These are phyloP conservation scores for Lasiodiplodia citricola DNA, from an alignment of 2,329 filamentous ascomycete genomes.

Conservation along the genomic window DNA sequence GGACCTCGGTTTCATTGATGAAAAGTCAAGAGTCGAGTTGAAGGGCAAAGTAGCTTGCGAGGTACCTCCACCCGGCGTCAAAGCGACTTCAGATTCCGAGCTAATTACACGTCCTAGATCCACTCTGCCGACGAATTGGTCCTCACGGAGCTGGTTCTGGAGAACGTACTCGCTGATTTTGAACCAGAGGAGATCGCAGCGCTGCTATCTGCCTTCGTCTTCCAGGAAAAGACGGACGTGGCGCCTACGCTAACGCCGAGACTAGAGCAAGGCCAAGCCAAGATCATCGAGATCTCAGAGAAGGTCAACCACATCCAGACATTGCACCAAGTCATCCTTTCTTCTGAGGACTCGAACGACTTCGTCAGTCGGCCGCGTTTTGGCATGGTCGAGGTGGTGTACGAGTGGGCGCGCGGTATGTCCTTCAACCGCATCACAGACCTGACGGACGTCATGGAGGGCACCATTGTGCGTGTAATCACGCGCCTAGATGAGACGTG, in stretches of 20 bases:
- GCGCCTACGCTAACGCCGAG: slow-evolving; percentile 81
- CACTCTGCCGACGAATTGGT: slow-evolving; percentile 97
- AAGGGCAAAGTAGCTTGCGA: slow-evolving; percentile 99
- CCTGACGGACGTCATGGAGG: slow-evolving; percentile 93
- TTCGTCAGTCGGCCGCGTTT: slow-evolving; percentile 88
- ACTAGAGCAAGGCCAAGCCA: slow-evolving; percentile 80
- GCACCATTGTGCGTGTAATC: slow-evolving; percentile 95
- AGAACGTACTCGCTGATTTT: slow-evolving; percentile 94
- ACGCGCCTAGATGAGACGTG: slow-evolving; percentile 95
- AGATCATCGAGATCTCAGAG: slow-evolving; percentile 88
- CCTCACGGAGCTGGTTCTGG: slow-evolving; percentile 91
- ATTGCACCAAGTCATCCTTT: slow-evolving; percentile 88
- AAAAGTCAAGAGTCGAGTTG: slow-evolving; percentile 83
- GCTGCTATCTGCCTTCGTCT: slow-evolving; percentile 91
- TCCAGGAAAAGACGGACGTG: slow-evolving; percentile 92
- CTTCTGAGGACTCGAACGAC: slow-evolving; percentile 88
- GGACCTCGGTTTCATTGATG: slow-evolving; percentile 90
- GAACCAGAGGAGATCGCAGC: slow-evolving; percentile 97
- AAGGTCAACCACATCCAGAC: slow-evolving; percentile 92
- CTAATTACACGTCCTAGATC: slow-evolving; percentile 57
- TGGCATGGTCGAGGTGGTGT: slow-evolving; percentile 95
- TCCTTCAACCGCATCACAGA: slow-evolving; percentile 98
- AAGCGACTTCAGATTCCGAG: not conserved
- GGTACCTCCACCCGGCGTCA: slow-evolving; percentile 43
- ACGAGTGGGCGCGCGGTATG: slow-evolving; percentile 98